A percentile compares a stretch with the other conserved stretches of the same genome.
phyloP scores from a whole-genome alignment of 1,284 basidiomycete genomes.

The Quambalaria eucalypti region DNA sequence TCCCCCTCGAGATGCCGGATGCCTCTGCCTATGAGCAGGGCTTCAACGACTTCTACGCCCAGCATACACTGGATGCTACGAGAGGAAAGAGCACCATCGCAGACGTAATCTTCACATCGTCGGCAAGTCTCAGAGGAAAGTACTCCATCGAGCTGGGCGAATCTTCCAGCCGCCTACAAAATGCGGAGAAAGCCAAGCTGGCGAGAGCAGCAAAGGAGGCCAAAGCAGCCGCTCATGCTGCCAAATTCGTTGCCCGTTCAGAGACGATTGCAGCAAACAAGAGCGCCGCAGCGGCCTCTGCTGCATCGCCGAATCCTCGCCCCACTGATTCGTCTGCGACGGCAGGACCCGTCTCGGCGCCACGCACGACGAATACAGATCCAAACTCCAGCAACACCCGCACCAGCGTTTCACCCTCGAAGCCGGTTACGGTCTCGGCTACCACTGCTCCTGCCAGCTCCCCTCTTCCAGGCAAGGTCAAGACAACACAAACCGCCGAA shows the following conservation, averaged over 20 bases:
- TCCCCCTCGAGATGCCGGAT: constrained; percentile 4
- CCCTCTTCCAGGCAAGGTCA: too few species aligned
- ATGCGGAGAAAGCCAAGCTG: neutral
- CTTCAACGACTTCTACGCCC: neutral
- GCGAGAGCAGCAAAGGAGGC: neutral
- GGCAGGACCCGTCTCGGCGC: neutral
- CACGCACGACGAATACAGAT: neutral
- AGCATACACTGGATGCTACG: neutral
- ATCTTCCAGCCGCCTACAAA: neutral
- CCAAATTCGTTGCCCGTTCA: neutral
- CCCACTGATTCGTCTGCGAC: neutral
- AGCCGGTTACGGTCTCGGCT: too few species aligned
- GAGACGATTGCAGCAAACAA: neutral
- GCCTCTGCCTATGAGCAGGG: neutral
- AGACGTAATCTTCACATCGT: neutral
- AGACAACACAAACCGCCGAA: too few species aligned
- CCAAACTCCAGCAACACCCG: neutral
- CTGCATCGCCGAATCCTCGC: neutral
- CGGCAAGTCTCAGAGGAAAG: neutral
- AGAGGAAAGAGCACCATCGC: neutral
- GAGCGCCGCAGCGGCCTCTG: neutral
- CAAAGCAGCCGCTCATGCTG: neutral
- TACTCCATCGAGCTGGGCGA: neutral
- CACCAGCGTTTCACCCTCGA: neutral
- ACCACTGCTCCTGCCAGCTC: too few species aligned